Percentiles rank a stretch among this genome's conserved stretches.
Conservation (phyloP, 2,329 filamentous ascomycete species). For the Fusarium sp. region DNA sequence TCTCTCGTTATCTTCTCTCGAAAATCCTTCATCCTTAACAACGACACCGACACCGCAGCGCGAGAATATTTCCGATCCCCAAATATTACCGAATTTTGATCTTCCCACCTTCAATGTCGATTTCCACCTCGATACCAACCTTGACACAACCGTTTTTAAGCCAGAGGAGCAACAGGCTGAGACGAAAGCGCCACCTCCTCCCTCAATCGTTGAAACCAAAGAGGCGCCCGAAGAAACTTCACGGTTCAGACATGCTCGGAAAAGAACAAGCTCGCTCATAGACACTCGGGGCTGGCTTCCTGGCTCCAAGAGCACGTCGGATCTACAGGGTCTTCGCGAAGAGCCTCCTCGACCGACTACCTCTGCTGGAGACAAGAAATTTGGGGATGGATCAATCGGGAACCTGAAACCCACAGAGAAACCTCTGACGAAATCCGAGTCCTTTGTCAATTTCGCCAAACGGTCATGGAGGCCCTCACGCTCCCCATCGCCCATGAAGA, state of each 20-base stretch:
- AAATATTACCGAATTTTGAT: slow-evolving; percentile 56
- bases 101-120: slow-evolving; percentile 66
- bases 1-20: slow-evolving; percentile 47
- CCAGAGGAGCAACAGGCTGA: slow-evolving; percentile 40
- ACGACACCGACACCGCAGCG: slow-evolving; percentile 38
- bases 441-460: slow-evolving; percentile 63
- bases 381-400: slow-evolving; percentile 32
- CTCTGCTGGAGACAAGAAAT: slow-evolving; percentile 42
- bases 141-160: slow-evolving; percentile 61
- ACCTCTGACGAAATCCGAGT: slow-evolving; percentile 57
- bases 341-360: slow-evolving; percentile 47
- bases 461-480: slow-evolving; percentile 66
- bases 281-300: slow-evolving; percentile 66
- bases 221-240: slow-evolving; percentile 35
- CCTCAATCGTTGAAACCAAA: slow-evolving; percentile 42
- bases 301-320: slow-evolving; percentile 57
- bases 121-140: slow-evolving; percentile 61
- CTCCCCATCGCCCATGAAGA: slow-evolving; percentile 60
- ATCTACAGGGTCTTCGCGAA: slow-evolving; percentile 38
- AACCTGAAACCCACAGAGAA: slow-evolving; percentile 52
- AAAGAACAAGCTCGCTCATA: slow-evolving; percentile 61
- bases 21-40: slow-evolving; percentile 37
- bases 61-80: slow-evolving; percentile 33
- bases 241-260: slow-evolving; percentile 42
- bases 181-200: slow-evolving; percentile 29